Evolutionary conservation across 106 monocot species (phyloP), one percentile per base, ranked within the genome.

Genomic region (Acorus calamus): DNA sequence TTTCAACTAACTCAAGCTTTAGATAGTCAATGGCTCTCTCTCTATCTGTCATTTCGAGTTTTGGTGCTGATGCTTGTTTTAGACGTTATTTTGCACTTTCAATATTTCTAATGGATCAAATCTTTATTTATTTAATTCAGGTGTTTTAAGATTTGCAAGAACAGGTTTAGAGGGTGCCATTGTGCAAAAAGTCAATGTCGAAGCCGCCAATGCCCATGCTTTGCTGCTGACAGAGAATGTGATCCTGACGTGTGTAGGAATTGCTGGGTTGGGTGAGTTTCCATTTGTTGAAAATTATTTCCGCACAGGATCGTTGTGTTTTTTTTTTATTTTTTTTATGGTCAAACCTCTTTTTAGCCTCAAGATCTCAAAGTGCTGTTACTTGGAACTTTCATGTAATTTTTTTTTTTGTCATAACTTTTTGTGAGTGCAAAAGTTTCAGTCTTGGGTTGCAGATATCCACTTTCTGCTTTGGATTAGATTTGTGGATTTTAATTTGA

Each of bases 181-280:
- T 94, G 94, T 81, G 94, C 94, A 10, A 94, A 94, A 66, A 89
- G 89, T 59, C 94, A 94, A 49, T 94, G 94, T 66, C 80, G 94
- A 53, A 94, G 94, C 57, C 86, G 94, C n/a, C 94, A 94, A 63
- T 94, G 94, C 65, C 94, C 94, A 47, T 94, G 94, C 66, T 94
- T 94, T 84, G 94, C 94, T 79, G 94, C 94, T 69, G 89, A 89
- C 69, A 86, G 94, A 66, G 94, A 94, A 82, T 94, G 94, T 57
- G 94, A 94, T 63, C 89, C 94, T 59, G 94, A 94, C 71, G 86
- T 94, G 67, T 94, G 94, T 57, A 76, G 94, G 67, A 94, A 94
- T 73, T 94, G 94, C 63, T 94, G 94, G 94, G 84, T 94, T 51
- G 83, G 94, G 94, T 94, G 83, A 74, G 79, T 50, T 49, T 77